Evolutionary conservation across 768 basidiomycete genomes (phyloP), one percentile per base, ranked within the genome.

Genomic region (Kwoniella dendrophila): DNA sequence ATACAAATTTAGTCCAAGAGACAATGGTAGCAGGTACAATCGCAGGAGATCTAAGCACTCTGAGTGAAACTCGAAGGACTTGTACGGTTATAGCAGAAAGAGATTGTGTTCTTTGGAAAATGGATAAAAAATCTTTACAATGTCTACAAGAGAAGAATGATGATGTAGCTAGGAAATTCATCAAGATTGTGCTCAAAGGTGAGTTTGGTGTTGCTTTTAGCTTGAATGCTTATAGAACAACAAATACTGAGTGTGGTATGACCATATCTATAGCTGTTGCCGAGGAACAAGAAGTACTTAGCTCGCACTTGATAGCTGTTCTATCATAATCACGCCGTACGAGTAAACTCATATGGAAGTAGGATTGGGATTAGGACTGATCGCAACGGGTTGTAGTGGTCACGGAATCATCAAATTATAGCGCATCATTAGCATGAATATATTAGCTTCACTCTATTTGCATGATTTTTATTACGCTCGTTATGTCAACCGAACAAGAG

Each of bases 1-100:
- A 89, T 66, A 80, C 85, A 5, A 84, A 85, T 26, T 76, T 80
- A 4, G 86, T 92, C 50, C 88, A 90, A 71, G 92, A 95, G 80
- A 90, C 89, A 1, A 95, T 95, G 92, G 90, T 94, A 0, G 86
- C 91, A 3, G 94, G 93, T 2, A 92, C 92, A 0, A 81, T 97
- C 2, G 91, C 94, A 10, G 95, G 95, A 0, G 95, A 97, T 79
- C 78, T 99, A 54, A 88, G 90, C 0, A 90, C 89, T 36, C 81
- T 99, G 12, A 87, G 92, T 8, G 86, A 86, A 22, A 82, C 88
- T 20, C 83, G 86, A 18, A 83, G 95, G 49, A 98, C 96, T 74
- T 89, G 93, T 26, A 90, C 88, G 3, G 90, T 90, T 34, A 81
- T 87, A 0, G 90, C 89, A 2, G 95, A 97, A 78, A 83, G 86